A percentile compares a stretch with the other conserved stretches of the same genome.
These are phyloP conservation scores for Azolla pinnata DNA, from an alignment of 75 land plant species.

Conservation along the genomic window DNA sequence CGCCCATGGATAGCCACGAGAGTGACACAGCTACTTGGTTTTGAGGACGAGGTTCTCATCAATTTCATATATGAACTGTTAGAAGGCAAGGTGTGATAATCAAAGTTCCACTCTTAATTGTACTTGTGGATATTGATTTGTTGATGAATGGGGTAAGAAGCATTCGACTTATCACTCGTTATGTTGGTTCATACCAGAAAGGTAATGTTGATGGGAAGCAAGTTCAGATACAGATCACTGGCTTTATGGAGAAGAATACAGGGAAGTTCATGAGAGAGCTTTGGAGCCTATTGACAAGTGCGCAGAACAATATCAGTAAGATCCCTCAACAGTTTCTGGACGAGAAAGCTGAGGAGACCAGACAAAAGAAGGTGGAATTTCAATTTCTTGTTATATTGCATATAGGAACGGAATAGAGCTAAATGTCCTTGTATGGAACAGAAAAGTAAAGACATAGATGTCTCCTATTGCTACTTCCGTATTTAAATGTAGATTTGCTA, in stretches of 20 bases:
- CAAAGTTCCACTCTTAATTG: no score
- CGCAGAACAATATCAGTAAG: conserved; percentile 81
- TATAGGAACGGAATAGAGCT: background rate
- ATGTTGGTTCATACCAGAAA: conserved; percentile 12
- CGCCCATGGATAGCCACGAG: conserved; percentile 93
- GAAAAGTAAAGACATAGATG: background rate
- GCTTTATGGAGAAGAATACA: conserved; percentile 98
- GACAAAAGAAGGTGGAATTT: conserved; percentile 65
- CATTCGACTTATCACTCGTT: no score
- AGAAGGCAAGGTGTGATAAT: conserved; percentile 84
- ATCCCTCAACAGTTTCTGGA: conserved; percentile 95
- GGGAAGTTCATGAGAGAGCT: conserved; percentile 95
- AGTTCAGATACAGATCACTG: conserved; percentile 86
- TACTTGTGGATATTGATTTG: no score
- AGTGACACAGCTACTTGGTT: conserved; percentile 87
- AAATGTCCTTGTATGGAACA: background rate
- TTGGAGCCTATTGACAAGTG: conserved; percentile 83
- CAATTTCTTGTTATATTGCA: background rate
- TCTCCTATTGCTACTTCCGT: no score
- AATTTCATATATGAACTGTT: conserved; percentile 84
- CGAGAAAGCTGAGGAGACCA: conserved; percentile 76
- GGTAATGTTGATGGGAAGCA: conserved; percentile 94
- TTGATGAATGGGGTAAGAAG: no score
- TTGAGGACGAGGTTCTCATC: conserved; percentile 98
- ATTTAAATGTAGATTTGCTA: conserved; percentile 6